These are phyloP conservation scores for Aspergillus oerlinghausenensis DNA, from an alignment of 2,329 filamentous ascomycete genomes.

Conservation along the genomic window DNA sequence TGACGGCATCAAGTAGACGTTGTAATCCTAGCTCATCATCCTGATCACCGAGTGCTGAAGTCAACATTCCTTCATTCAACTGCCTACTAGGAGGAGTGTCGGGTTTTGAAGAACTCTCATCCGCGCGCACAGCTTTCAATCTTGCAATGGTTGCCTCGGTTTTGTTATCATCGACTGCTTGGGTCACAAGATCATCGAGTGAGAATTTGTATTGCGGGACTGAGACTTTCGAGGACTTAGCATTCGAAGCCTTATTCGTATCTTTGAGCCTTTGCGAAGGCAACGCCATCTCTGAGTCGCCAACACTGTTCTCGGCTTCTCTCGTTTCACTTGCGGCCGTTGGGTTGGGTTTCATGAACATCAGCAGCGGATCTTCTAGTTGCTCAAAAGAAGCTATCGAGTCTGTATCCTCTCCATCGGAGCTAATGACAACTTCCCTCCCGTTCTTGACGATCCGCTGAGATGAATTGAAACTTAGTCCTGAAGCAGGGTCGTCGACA, in stretches of 20 bases:
- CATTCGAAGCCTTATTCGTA: constrained; percentile 8
- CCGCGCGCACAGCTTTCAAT: constrained; percentile 29
- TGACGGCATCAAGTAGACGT: constrained; percentile 54
- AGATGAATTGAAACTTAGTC: constrained; percentile 27
- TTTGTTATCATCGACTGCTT: constrained; percentile 56
- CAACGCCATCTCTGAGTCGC: constrained; percentile 7
- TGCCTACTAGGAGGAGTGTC: constrained; percentile 6
- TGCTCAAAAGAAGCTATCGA: constrained; percentile 54
- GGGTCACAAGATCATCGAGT: constrained; percentile 57
- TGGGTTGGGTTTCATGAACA: constrained; percentile 14
- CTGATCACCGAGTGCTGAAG: constrained; percentile 40
- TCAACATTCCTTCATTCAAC: constrained; percentile 39
- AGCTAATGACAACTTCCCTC: constrained; percentile 55
- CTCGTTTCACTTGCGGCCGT: constrained; percentile 11
- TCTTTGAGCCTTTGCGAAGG: constrained; percentile 16
- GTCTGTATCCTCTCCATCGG: constrained; percentile 65
- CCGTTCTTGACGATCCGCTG: constrained; percentile 56
- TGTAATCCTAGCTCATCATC: constrained; percentile 41
- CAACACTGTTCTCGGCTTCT: constrained; percentile 4
- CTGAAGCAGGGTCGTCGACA: constrained; percentile 13
- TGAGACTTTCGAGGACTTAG: constrained; percentile 1
- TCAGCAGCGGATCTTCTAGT: constrained; percentile 48
- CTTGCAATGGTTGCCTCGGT: constrained; percentile 50
- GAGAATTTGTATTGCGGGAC: constrained; percentile 58
- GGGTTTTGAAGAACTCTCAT: background rate